Conservation (phyloP, 176 grass and related monocot genomes). For the Ensete ventricosum region DNA sequence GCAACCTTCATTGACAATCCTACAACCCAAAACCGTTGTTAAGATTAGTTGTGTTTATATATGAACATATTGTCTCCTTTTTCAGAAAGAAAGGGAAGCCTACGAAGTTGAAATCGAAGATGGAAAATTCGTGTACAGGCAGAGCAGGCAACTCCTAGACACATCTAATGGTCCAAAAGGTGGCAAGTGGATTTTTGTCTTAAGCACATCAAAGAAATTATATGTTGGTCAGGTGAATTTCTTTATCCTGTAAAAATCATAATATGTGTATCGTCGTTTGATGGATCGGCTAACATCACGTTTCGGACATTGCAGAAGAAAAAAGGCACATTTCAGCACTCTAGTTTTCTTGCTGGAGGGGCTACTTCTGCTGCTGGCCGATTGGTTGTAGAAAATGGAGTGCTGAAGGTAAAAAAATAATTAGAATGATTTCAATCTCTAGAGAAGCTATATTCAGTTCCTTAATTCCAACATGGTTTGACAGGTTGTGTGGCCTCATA, state of each 20-base stretch:
- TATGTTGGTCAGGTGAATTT: slow-evolving; percentile 74
- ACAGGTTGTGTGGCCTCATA: slow-evolving; percentile 28
- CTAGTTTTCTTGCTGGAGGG: slow-evolving; percentile 17
- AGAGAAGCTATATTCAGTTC: not conserved
- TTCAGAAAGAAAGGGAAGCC: slow-evolving; percentile 62
- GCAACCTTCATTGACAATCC: not conserved
- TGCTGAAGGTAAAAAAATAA: slow-evolving; percentile 35
- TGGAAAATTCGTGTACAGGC: slow-evolving; percentile 52
- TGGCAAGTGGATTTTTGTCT: slow-evolving; percentile 50
- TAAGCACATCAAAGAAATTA: slow-evolving; percentile 34
- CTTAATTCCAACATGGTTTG: not conserved
- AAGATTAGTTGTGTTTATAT: not conserved
- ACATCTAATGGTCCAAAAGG: slow-evolving; percentile 30
- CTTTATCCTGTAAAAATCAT: slow-evolving; percentile 4
- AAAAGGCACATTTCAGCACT: slow-evolving; percentile 59
- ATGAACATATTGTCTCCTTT: not conserved
- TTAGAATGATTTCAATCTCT: too few species aligned
- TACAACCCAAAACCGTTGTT: not conserved
- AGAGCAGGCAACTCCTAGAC: slow-evolving; percentile 34
- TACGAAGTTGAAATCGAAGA: slow-evolving; percentile 54
- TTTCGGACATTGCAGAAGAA: slow-evolving; percentile 53
- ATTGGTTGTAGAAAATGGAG: slow-evolving; percentile 69
- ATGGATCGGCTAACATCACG: too few species aligned
- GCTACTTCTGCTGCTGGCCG: slow-evolving; percentile 70
- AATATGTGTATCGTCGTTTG: not conserved